Evolutionary conservation across 768 basidiomycete genomes (phyloP).

Genomic region (Coprinellus micaceus): DNA sequence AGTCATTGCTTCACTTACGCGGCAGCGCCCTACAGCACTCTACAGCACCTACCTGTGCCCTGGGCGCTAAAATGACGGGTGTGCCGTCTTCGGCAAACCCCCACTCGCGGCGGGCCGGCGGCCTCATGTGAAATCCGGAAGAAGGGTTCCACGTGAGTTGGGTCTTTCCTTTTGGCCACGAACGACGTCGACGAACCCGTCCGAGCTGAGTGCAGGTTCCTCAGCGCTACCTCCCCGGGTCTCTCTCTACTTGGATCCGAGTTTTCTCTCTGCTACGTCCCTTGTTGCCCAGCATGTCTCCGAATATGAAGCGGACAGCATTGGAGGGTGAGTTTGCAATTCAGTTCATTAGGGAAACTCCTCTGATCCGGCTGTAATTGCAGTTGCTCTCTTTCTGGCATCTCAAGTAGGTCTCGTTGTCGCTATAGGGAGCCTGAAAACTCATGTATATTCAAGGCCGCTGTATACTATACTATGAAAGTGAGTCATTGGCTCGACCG

Average conservation of each 20-base stretch:
- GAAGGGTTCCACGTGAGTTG: not conserved
- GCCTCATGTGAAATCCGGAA: not conserved
- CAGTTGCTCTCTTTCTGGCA: conserved; percentile 50
- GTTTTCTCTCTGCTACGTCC: not conserved
- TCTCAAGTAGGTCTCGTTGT: conserved; percentile 41
- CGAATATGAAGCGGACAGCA: conserved; percentile 9
- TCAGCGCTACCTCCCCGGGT: not conserved
- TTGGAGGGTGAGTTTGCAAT: conserved; percentile 2
- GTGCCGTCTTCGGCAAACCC: too few relatives aligned
- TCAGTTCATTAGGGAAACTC: conserved; percentile 17
- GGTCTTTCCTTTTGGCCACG: not conserved
- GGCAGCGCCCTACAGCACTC: not conserved
- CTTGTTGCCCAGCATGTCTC: not conserved
- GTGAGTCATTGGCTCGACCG: conserved; percentile 35
- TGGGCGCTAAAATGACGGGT: not conserved
- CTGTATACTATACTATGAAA: conserved; percentile 70
- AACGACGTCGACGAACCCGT: not conserved
- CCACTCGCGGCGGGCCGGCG: not conserved
- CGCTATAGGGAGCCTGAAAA: conserved; percentile 8
- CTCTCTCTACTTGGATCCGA: not conserved
- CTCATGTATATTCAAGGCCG: conserved; percentile 53
- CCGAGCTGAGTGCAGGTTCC: not conserved
- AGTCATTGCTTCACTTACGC: too few relatives aligned
- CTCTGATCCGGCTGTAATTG: not conserved
- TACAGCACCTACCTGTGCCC: not conserved